Evolutionary conservation across 768 basidiomycete species (phyloP), one percentile per base, ranked within the genome.

Genomic region (Rubroboletus pulcherrimus): DNA sequence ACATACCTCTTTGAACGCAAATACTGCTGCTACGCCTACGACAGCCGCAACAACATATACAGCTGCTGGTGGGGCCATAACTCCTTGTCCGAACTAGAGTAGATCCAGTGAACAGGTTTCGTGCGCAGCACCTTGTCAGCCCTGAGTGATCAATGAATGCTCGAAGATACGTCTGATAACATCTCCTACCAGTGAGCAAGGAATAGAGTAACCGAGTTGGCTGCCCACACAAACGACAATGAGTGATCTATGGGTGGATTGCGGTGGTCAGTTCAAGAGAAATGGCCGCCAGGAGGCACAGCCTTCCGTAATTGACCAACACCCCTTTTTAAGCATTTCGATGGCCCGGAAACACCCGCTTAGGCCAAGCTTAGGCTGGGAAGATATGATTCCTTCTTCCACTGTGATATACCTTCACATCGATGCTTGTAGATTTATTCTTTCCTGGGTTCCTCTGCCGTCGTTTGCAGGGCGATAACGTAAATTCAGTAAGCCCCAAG

Each of bases 1-100:
- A 66, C 75, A 40, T 51, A 85, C 85, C 77, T 86, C 79, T 61
- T 83, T 81, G 71, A 87, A 84, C 1, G 77, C 82, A 39, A 78
- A n/a, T 1, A 66, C 74, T 19, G 77, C 82, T 34, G 80, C 84
- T 24, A 81, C 71, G 3, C 77, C 72, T 15, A 75, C 77, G 24
- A 85, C 63, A n/a, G 78, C 74, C 8, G 77, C 82, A 26, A 78
- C 68, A 49, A 83, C 76, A 54, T 80, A 81, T 10, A 82, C 77
- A 10, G 73, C 79, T 53, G 62, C 71, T 31, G 65, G 69, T 11
- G 71, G 67, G 19, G 67, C 45, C 70, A 72, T 71, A 8, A 29
- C 7, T 35, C 21, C 48, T 43, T 24, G 37, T 59, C 24, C 44
- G 17, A 49, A 24, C 54, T 54, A 54, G 46, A 44, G 49, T 43